Base-by-base conservation (phyloP, 1,139 yeast species). In the Candida sp. region DNA sequence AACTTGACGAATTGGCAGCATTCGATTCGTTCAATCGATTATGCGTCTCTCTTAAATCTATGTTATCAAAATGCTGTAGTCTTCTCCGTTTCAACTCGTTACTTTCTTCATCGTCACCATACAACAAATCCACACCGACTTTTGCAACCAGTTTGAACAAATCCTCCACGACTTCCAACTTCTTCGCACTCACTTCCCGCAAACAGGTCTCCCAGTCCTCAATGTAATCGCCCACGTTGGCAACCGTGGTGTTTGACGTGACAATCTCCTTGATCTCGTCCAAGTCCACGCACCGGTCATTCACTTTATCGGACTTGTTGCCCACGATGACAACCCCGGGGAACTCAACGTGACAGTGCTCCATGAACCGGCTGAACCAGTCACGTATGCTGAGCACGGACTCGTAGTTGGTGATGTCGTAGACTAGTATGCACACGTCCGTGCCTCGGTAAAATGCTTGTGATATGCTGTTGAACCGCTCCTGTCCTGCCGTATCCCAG, bases 401-500 rank as follows among this genome's bases (percentile, higher is more conserved):
- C 59, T 80, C 84, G 53, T 83, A 80, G 60, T 77, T 78, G 49
- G 87, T 80, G 45, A 82, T 70, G 62, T 84, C 88, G 62, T 81
- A 84, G 27, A 83, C 83, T 35, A 84, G 62, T 3, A 84, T 73
- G 17, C 81, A 85, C 9, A 83, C 81, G 59, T 84, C 88, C 0
- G 87, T 76, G 6, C 88, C 88, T 37, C 88, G 65, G 61, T 83
- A 84, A 59, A 83, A 84, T 3, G 87, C 83, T 59, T 78, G 80
- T 5, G 84, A 77, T 35, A 84, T 78, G 40, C 86, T 80, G 58
- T 83, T 82, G 69, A 83, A 84, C 48, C 88, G 66, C 60, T 84
- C 88, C 62, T 84, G 88, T 3, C 88, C 88, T 0, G 88, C 88
- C 4, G 88, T 84, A 59, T 84, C 88, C 88, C 88, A 84, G 3